Percentiles rank a stretch among this genome's conserved stretches.
Evolutionary conservation across 2,329 filamentous ascomycete genomes (phyloP).

Genomic region (Ascochyta lentis): DNA sequence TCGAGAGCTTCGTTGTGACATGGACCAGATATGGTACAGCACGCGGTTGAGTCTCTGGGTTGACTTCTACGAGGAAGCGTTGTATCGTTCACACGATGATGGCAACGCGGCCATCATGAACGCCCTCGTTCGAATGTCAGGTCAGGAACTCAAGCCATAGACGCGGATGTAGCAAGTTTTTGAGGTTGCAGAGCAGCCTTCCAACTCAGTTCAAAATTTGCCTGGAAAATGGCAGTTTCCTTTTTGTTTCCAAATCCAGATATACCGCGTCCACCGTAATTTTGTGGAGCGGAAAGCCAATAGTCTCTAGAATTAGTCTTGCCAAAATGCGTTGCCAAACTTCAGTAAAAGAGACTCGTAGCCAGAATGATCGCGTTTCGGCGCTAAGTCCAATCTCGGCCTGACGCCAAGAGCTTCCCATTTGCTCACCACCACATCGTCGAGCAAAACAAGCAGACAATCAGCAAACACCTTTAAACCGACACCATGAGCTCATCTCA

Average conservation of each 20-base stretch:
- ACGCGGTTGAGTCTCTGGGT: neutral
- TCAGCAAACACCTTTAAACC: neutral
- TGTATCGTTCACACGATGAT: neutral
- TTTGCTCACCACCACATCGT: neutral
- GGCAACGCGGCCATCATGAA: neutral
- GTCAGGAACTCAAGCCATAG: neutral
- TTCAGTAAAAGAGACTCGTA: neutral
- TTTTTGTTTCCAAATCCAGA: neutral
- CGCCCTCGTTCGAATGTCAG: neutral
- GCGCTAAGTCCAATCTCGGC: constrained; percentile 5
- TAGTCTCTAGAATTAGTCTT: neutral
- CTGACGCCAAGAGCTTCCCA: constrained; percentile 3
- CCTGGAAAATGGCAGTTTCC: neutral
- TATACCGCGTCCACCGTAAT: neutral
- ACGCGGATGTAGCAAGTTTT: neutral
- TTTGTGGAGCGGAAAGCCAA: neutral
- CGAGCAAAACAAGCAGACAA: neutral
- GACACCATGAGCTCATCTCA: neutral
- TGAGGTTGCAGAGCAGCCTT: neutral
- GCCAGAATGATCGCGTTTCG: neutral
- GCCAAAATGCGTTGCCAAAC: neutral
- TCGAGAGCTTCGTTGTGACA: neutral
- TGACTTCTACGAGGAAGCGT: neutral
- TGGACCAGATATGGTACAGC: neutral
- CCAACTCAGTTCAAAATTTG: neutral